phyloP scores from a whole-genome alignment of 805 yeast species.

The Alloascoidea hylecoeti region DNA sequence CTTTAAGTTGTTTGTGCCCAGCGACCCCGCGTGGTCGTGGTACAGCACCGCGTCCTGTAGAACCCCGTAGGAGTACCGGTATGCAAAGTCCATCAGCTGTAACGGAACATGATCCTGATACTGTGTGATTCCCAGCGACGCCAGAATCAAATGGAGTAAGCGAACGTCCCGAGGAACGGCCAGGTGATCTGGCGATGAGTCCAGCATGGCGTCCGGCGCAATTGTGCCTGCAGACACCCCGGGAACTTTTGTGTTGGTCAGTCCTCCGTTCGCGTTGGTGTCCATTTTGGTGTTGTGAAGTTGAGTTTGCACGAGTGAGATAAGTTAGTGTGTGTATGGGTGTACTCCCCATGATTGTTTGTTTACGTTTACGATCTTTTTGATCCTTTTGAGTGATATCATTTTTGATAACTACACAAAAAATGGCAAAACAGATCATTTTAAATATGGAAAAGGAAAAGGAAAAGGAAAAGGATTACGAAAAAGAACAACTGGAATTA shows the following conservation, averaged over 20 bases:
- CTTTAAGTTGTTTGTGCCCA: slow-evolving; percentile 11
- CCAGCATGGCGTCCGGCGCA: not conserved
- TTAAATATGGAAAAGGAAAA: no score
- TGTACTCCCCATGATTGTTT: no score
- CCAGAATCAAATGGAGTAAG: slow-evolving; percentile 76
- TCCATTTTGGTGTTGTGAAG: no score
- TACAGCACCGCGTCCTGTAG: slow-evolving; percentile 82
- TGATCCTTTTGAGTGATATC: no score
- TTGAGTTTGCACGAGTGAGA: no score
- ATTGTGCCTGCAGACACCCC: slow-evolving; percentile 1
- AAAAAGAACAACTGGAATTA: no score
- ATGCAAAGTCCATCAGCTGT: slow-evolving; percentile 95
- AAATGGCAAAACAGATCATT: no score
- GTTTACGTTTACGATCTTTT: no score
- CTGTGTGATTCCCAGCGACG: slow-evolving; percentile 82
- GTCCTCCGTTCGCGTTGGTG: no score
- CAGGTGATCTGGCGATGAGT: slow-evolving; percentile 1
- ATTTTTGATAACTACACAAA: no score
- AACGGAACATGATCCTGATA: slow-evolving; percentile 95
- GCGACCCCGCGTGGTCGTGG: slow-evolving; percentile 48
- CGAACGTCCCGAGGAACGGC: slow-evolving; percentile 82
- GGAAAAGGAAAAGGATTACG: no score
- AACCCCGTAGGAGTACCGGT: slow-evolving; percentile 70
- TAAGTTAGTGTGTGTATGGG: no score
- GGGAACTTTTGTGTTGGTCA: slow-evolving; percentile 1